phyloP scores from a whole-genome alignment of 257 asterid genomes.

The Plantago elongata region DNA sequence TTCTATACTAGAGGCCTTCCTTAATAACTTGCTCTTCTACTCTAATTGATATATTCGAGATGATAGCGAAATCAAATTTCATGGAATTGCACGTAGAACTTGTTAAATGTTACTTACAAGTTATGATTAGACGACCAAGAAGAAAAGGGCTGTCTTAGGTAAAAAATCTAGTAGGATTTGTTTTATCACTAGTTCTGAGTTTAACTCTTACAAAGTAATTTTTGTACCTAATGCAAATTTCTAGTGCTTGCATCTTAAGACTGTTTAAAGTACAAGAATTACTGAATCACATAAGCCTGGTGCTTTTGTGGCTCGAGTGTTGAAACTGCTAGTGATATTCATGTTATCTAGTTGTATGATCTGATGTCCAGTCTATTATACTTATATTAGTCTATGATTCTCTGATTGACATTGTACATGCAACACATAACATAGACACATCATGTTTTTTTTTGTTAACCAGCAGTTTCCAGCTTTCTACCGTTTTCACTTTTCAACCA shows the following conservation, averaged over 20 bases:
- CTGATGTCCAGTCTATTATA: no score
- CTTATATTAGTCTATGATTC: no score
- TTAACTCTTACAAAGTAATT: not conserved
- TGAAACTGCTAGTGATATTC: not conserved
- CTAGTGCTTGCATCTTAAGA: not conserved
- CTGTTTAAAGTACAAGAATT: not conserved
- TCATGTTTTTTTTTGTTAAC: not conserved
- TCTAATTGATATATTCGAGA: not conserved
- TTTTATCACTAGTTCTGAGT: not conserved
- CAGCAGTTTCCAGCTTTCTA: not conserved
- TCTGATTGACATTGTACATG: not conserved
- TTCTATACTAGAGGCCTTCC: not conserved
- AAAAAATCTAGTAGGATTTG: not conserved
- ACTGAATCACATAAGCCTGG: not conserved
- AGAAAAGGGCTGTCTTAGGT: not conserved
- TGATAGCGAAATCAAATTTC: not conserved
- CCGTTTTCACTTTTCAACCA: conserved; percentile 21
- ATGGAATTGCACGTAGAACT: not conserved
- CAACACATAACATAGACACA: conserved; percentile 9
- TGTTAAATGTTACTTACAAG: not conserved
- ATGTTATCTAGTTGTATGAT: no score
- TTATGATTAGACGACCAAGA: not conserved
- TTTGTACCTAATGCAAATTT: not conserved
- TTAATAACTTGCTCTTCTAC: not conserved
- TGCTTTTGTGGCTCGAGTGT: not conserved